Evolutionary conservation across 2,329 filamentous ascomycete species (phyloP).

Genomic region (Ceratocystis smalleyi): DNA sequence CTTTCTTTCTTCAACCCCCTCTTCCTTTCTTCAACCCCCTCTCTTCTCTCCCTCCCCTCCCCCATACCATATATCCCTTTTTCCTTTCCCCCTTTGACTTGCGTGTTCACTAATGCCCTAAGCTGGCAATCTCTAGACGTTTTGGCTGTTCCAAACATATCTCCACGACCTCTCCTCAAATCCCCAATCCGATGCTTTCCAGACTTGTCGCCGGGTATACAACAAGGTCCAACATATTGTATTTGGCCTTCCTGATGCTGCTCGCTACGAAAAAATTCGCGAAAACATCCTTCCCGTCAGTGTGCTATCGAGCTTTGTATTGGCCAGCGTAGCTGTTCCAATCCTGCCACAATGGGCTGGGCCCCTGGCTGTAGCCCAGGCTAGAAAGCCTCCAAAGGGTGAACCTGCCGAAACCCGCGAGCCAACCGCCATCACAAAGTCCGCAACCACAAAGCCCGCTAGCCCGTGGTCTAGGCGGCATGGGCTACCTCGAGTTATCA

Average conservation of each 20-base stretch:
- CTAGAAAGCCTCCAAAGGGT: constrained; percentile 51
- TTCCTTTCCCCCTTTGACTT: background rate
- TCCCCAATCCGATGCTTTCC: constrained; percentile 61
- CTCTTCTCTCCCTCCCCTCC: constrained; percentile 2
- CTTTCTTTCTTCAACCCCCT: constrained; percentile 2
- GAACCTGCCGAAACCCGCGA: constrained; percentile 29
- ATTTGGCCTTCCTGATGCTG: constrained; percentile 57
- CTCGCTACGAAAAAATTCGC: constrained; percentile 57
- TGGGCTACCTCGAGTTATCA: constrained; percentile 15
- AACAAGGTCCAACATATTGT: constrained; percentile 82
- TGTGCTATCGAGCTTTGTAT: constrained; percentile 63
- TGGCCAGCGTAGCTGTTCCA: constrained; percentile 61
- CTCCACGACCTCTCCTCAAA: constrained; percentile 64
- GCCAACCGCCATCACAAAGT: constrained; percentile 37
- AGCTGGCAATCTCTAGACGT: constrained; percentile 42
- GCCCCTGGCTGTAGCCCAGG: constrained; percentile 66
- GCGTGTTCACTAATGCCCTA: background rate
- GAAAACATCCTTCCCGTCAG: constrained; percentile 70
- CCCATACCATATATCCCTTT: background rate
- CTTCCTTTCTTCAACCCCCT: background rate
- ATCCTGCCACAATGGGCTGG: constrained; percentile 64
- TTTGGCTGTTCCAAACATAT: constrained; percentile 82
- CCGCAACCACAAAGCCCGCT: constrained; percentile 46
- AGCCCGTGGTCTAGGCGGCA: constrained; percentile 36
- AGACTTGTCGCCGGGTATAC: constrained; percentile 69